phyloP scores from a whole-genome alignment of 2,329 filamentous ascomycete genomes.

The Karstenula rhodostoma region DNA sequence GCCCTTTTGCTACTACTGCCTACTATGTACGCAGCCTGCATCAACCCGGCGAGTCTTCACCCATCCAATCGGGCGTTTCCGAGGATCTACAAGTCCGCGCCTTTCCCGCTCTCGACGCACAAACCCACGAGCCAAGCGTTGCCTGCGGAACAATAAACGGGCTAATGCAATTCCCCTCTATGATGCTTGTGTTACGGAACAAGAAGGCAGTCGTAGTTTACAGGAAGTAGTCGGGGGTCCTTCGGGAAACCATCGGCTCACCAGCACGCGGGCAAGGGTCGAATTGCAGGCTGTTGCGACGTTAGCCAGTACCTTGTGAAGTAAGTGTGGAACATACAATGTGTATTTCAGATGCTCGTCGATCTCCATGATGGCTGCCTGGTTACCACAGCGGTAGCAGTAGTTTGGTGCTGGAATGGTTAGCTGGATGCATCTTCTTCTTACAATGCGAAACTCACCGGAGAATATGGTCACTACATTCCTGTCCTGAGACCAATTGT shows the following conservation, averaged over 20 bases:
- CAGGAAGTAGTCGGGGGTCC: slow-evolving; percentile 99
- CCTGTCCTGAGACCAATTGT: slow-evolving; percentile 98
- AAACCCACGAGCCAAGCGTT: slow-evolving; percentile 13
- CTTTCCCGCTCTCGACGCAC: slow-evolving; percentile 7
- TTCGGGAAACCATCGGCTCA: slow-evolving; percentile 94
- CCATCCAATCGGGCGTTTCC: slow-evolving; percentile 2
- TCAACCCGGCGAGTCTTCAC: neutral
- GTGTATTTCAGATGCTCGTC: slow-evolving; percentile 99
- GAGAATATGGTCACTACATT: slow-evolving; percentile 99
- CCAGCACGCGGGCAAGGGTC: slow-evolving; percentile 97
- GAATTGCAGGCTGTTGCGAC: slow-evolving; percentile 85
- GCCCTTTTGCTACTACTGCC: slow-evolving; percentile 4
- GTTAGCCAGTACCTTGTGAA: slow-evolving; percentile 28
- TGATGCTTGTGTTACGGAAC: slow-evolving; percentile 21
- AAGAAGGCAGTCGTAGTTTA: slow-evolving; percentile 56
- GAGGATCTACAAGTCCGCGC: neutral
- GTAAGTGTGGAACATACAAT: slow-evolving; percentile 76
- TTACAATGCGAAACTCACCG: slow-evolving; percentile 48
- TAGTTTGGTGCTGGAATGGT: slow-evolving; percentile 67
- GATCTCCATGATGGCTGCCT: slow-evolving; percentile 99
- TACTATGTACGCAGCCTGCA: slow-evolving; percentile 6
- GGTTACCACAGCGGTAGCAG: slow-evolving; percentile 98
- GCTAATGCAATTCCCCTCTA: slow-evolving; percentile 22
- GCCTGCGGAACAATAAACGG: slow-evolving; percentile 15
- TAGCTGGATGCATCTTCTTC: slow-evolving; percentile 27